Evolutionary conservation across 768 basidiomycete species (phyloP), one percentile per base, ranked within the genome.

Genomic region (Strobilomyces confusus): DNA sequence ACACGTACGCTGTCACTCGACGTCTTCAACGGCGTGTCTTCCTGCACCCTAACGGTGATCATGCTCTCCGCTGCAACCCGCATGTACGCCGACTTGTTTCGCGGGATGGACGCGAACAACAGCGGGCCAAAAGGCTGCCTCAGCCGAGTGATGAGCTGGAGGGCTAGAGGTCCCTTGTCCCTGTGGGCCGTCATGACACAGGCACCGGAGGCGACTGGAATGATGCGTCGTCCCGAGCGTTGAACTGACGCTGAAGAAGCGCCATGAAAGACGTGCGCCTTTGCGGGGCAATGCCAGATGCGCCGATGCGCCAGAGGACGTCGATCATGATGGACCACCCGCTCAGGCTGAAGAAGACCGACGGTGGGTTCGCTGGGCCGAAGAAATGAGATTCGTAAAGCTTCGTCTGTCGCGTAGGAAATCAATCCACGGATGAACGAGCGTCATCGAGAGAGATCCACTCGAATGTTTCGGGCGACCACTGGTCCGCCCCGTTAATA

Each of bases 41-140:
- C 30, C n/a, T 22, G n/a, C 9, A 60, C 12, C 42, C 25, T 49
- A 1, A 56, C 58, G 0, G 5, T 60, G 29, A 60, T 56, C 9
- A 42, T 1, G 22, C 46, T 49, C 3, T 60, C 58, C 5, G 54
- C 6, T 17, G 40, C 58, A 1, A 60, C 45, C 48, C 58, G 50
- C 47, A n/a, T 49, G 36, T 56, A 60, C 23, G 26, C 54, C 3
- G 5, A 19, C 6, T 29, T 37, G 17, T 50, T 25, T 3, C 33
- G 36, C 12, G 37, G 50, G 1, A 4, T 19, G 5, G 29, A 51
- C 1, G 43, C 30, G 15, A 57, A 6, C 13, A 46, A 23, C 20
- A 46, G 15, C 11, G 45, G 30, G 12, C 30, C 29, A 14, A 45
- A 45, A 2, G 44, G 23, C 11, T 42, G 49, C n/a, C 40, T 41